These are phyloP conservation scores for Cystobasidium sp. DNA, from an alignment of 1,284 basidiomycete species.

Conservation along the genomic window DNA sequence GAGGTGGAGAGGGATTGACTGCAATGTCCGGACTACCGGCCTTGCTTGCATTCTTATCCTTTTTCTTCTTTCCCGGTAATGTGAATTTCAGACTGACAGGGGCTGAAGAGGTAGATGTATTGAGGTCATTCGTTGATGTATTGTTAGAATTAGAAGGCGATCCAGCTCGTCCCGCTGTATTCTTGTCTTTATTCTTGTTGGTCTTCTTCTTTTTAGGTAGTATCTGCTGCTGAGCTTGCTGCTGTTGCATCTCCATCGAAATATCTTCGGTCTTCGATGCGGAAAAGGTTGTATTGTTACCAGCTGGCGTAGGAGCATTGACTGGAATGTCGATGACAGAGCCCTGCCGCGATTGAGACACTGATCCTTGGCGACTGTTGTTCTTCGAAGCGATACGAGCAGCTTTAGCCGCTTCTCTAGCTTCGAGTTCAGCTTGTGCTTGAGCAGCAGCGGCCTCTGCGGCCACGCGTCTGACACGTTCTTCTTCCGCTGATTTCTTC, in stretches of 20 bases:
- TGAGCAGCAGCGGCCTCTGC: conserved; percentile 22
- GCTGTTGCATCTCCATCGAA: conserved; percentile 6
- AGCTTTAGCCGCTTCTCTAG: conserved; percentile 19
- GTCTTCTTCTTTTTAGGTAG: conserved; percentile 38
- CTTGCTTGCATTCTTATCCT: conserved; percentile 33
- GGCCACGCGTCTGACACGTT: conserved; percentile 1
- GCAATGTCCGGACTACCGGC: conserved; percentile 39
- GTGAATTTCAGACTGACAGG: conserved; percentile 35
- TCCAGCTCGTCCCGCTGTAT: conserved; percentile 18
- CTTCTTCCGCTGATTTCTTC: conserved; percentile 43
- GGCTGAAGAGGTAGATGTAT: neutral
- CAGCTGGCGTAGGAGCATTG: conserved; percentile 21
- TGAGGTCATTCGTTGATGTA: neutral
- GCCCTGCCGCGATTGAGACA: conserved; percentile 21
- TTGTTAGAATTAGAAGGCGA: conserved; percentile 13
- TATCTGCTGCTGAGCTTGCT: neutral
- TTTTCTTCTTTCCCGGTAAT: conserved; percentile 37
- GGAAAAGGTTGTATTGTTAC: neutral
- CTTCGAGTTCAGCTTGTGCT: conserved; percentile 15
- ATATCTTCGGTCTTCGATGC: conserved; percentile 1
- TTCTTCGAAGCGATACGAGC: conserved; percentile 21
- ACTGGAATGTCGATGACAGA: conserved; percentile 34
- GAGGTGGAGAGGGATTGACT: conserved; percentile 30
- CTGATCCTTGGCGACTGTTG: conserved; percentile 18
- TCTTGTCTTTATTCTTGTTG: conserved; percentile 30